Evolutionary conservation across 1,284 basidiomycete genomes (phyloP), one percentile per base, ranked within the genome.

Genomic region (Cutaneotrichosporon sp.): DNA sequence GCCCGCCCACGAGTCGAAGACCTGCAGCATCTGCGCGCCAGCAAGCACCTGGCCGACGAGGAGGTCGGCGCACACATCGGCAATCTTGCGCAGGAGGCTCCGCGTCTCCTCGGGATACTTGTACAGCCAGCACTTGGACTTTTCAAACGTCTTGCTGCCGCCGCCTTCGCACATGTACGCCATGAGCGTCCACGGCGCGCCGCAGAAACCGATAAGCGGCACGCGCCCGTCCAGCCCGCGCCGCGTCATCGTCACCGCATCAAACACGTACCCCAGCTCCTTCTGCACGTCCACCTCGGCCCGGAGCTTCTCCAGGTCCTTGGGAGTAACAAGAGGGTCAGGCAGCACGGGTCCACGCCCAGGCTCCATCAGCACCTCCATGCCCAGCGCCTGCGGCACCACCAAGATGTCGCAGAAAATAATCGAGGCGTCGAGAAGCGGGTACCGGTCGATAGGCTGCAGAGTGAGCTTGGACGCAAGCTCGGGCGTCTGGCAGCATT

Each of bases 381-480:
- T 86, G 23, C 92, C 92, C 82, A 97, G 83, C 17, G 92, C 92
- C 72, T 97, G 91, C 0, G 92, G 93, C 51, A 97, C 80, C 73
- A 97, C 92, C 61, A 97, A 85, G 74, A 97, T 93, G 74, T 96
- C 92, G 66, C 85, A 88, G 79, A 97, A 97, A 75, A 97, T 96
- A 77, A 97, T 97, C 46, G 89, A 82, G 14, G 91, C 92, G 75
- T 97, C 93, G 63, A 97, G 76, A 34, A 90, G 80, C 8, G 83
- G 73, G 76, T 88, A 97, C 43, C 90, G 83, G 57, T 85, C 83
- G 67, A 96, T 88, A 45, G 93, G 93, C 74, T 97, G 92, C 38
- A 96, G 76, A 4, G 92, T 97, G 65, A 97, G 80, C 69, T 90
- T 83, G 38, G 81, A 84, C 12, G 92, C 91, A 54, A 97, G 82